A percentile compares a stretch with the other conserved stretches of the same genome.
Evolutionary conservation across 2,329 filamentous ascomycete genomes (phyloP).

Genomic region (Hypoxylon sp.): DNA sequence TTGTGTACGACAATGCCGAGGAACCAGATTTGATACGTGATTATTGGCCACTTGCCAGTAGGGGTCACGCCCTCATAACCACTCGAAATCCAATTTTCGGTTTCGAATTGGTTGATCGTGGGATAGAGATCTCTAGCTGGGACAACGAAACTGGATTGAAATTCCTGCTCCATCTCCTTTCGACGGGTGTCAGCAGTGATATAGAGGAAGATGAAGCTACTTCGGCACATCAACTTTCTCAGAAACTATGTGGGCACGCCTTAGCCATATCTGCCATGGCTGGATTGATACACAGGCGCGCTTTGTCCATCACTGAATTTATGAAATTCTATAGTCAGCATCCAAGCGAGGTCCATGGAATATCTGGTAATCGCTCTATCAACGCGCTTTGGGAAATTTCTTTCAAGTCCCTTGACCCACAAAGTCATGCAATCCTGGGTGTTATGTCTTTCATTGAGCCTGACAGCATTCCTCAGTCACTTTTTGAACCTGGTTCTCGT

Average conservation of each 20-base stretch:
- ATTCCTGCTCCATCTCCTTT: not conserved
- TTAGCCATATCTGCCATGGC: not conserved
- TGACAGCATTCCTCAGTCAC: not conserved
- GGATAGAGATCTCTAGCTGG: not conserved
- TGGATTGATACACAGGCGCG: not conserved
- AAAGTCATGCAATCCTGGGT: not conserved
- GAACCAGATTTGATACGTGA: not conserved
- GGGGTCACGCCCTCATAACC: not conserved
- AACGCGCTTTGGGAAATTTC: not conserved
- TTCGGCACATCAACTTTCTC: not conserved
- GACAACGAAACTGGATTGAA: not conserved
- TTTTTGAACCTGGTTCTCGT: not conserved
- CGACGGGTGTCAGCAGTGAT: not conserved
- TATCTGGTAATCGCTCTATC: too few relatives aligned
- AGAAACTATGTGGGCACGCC: not conserved
- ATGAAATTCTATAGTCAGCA: too few relatives aligned
- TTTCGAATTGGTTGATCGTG: not conserved
- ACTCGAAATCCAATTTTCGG: not conserved
- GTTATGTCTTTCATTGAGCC: not conserved
- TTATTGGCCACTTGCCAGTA: not conserved
- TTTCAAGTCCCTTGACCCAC: not conserved
- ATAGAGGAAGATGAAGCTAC: not conserved
- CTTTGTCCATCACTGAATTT: too few relatives aligned
- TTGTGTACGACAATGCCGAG: constrained; percentile 5
- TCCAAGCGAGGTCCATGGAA: too few relatives aligned